Evolutionary conservation across 2,329 filamentous ascomycete species (phyloP).

Genomic region (Pestalotiopsis sp.): DNA sequence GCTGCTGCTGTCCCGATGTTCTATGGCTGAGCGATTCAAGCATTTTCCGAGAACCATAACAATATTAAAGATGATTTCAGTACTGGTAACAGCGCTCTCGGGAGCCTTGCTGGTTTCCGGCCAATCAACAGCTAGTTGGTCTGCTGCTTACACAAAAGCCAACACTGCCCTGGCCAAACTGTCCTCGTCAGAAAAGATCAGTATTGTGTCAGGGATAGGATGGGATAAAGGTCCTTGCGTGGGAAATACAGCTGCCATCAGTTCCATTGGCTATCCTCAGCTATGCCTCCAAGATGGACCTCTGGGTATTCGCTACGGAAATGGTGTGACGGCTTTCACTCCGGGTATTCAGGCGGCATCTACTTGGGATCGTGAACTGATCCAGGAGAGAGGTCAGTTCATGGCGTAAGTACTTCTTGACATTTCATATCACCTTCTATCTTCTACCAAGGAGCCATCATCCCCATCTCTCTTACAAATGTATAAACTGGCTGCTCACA

Average conservation of each 20-base stretch:
- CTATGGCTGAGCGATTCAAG: background rate
- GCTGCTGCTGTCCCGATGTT: background rate
- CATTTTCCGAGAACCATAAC: background rate
- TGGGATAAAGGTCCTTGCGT: conserved; percentile 75
- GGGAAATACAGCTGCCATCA: conserved; percentile 60
- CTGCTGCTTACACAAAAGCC: conserved; percentile 70
- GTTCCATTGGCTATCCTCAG: conserved; percentile 66
- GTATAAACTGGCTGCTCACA: background rate
- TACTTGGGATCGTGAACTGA: conserved; percentile 78
- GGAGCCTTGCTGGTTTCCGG: conserved; percentile 26
- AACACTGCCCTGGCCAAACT: conserved; percentile 68
- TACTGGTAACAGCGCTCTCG: conserved; percentile 19
- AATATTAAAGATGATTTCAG: conserved; percentile 18
- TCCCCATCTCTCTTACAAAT: background rate
- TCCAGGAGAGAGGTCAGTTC: conserved; percentile 69
- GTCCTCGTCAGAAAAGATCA: conserved; percentile 76
- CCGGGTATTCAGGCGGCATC: conserved; percentile 78
- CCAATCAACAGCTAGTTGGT: conserved; percentile 54
- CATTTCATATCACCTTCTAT: background rate
- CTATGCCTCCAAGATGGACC: conserved; percentile 83
- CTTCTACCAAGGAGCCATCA: too few species aligned
- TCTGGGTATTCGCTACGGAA: conserved; percentile 71
- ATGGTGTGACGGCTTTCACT: conserved; percentile 75
- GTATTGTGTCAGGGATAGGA: conserved; percentile 76
- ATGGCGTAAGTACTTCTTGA: conserved; percentile 48